These are phyloP conservation scores for Coniferiporia weirii DNA, from an alignment of 1,284 basidiomycete genomes.

Conservation along the genomic window DNA sequence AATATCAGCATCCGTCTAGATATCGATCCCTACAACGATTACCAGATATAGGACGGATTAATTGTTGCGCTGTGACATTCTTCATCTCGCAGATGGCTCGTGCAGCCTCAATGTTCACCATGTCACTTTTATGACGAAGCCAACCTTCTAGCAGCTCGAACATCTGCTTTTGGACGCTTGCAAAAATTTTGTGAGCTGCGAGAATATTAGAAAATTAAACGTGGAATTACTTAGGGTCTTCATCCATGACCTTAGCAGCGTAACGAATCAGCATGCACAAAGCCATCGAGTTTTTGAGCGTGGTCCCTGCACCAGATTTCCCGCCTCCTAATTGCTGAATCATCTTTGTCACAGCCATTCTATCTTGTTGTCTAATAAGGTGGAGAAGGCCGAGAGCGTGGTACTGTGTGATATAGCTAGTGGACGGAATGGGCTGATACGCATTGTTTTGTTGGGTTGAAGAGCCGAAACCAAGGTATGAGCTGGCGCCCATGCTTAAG, in stretches of 20 bases:
- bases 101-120: slow-evolving; percentile 99
- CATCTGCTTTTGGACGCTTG: slow-evolving; percentile 86
- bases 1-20: not conserved
- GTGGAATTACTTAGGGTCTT: slow-evolving; percentile 88
- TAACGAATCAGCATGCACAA: slow-evolving; percentile 98
- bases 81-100: slow-evolving; percentile 97
- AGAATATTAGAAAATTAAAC: slow-evolving; percentile 6
- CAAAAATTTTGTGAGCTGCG: slow-evolving; percentile 1
- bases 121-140: slow-evolving; percentile 98
- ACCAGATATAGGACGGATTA: slow-evolving; percentile 88
- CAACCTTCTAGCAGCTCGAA: slow-evolving; percentile 92
- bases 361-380: slow-evolving; percentile 92
- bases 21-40: slow-evolving; percentile 25
- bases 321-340: slow-evolving; percentile 94
- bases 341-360: slow-evolving; percentile 99
- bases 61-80: slow-evolving; percentile 70
- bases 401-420: slow-evolving; percentile 95
- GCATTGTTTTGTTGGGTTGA: slow-evolving; percentile 45
- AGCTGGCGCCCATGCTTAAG: slow-evolving; percentile 50
- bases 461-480: slow-evolving; percentile 68
- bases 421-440: slow-evolving; percentile 78
- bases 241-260: slow-evolving; percentile 96
- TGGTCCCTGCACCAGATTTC: slow-evolving; percentile 76
- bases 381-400: slow-evolving; percentile 95
- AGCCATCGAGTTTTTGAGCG: slow-evolving; percentile 95